Evolutionary conservation across 176 grass and related monocot genomes (phyloP), one percentile per base, ranked within the genome.

Genomic region (Secale cereale): DNA sequence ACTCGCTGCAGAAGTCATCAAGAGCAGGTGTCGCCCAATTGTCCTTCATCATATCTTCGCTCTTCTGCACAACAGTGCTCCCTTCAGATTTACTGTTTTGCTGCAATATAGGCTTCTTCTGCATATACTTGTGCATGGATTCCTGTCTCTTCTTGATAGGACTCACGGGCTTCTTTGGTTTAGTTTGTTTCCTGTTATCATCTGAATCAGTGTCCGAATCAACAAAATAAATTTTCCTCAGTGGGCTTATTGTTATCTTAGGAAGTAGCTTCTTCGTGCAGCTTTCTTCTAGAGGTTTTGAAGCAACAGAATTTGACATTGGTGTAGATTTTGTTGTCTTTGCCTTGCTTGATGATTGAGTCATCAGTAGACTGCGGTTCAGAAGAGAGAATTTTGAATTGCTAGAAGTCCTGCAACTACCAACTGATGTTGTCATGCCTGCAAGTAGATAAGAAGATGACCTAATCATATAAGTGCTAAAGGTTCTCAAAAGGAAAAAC

Each of bases 171-270:
- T 84, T 65, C 52, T 65, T 85, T 25, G 54, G 75, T 71, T 86
- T 80, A 60, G 84, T 68, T 52, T 77, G 86, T 73, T 52, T 75
- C 56, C 85, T 70, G 28, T 94, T 75, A 76, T 93, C 77, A 50
- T 95, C 93, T 1, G 81, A 93, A 83, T 98, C 96, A 15, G 90
- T 94, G 80, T 94, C 95, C 25, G 96, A 95, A 81, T 95, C 93
- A 57, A 98, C 77, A 81, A 94, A 78, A 79, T 87, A 77, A 26
- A 98, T 93, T 87, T 94, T 98, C 43, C 96, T 90, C 36, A 98
- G 60, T 5, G 93, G 96, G 40, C 91, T 95, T 77, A 91, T 65
- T 48, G 83, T 90, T 67, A 91, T 78, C 78, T 85, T 93, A 45
- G 91, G 89, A 36, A 93, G 80, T 57, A 93, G 37, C 83, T 93